These are phyloP conservation scores for Citrus cavaleriei DNA, from an alignment of 345 rosid species.

Conservation along the genomic window DNA sequence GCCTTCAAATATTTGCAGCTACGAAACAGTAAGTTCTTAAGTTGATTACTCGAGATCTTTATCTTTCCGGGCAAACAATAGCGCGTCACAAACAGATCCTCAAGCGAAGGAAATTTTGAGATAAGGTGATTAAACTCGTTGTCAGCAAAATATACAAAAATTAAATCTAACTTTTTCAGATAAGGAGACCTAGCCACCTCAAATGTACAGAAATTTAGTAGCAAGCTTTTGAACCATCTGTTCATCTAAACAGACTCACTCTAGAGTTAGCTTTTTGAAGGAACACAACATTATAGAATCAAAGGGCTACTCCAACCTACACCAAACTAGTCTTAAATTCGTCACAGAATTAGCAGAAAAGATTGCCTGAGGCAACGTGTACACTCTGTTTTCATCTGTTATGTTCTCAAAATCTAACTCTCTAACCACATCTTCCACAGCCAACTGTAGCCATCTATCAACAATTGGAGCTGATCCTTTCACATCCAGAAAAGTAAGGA, in stretches of 20 bases:
- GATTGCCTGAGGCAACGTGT: not conserved
- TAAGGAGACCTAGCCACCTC: not conserved
- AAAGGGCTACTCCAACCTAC: not conserved
- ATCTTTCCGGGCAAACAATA: not conserved
- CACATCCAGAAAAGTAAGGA: not conserved
- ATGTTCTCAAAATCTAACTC: not conserved
- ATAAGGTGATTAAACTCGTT: not conserved
- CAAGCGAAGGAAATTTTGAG: not conserved
- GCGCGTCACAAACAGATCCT: not conserved
- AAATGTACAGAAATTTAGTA: not conserved
- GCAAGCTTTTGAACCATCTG: not conserved
- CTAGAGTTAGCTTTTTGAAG: not conserved
- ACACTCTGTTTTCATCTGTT: not conserved
- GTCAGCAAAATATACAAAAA: not conserved
- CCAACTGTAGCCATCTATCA: not conserved
- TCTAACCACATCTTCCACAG: not conserved
- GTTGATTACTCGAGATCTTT: not conserved
- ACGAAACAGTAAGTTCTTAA: not conserved
- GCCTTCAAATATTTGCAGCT: not conserved
- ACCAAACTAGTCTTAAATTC: not conserved
- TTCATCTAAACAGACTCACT: not conserved
- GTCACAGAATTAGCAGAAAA: not conserved
- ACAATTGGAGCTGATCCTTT: not conserved
- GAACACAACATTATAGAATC: not conserved
- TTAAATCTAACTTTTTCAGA: not conserved